Evolutionary conservation across 176 grass and related monocot species (phyloP).

Genomic region (Carex kokanica): DNA sequence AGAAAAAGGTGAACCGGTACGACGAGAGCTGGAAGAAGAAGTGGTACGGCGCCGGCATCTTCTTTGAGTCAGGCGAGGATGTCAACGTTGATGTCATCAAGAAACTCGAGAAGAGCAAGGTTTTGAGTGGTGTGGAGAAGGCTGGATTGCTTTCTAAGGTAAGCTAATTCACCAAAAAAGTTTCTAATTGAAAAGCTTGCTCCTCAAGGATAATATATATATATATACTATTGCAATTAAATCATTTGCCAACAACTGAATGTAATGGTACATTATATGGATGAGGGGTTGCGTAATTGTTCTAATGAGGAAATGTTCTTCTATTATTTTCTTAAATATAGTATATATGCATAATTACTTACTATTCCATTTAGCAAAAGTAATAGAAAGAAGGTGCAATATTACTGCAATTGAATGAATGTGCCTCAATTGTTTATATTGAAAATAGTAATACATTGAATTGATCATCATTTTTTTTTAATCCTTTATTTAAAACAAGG

Average conservation of each 20-base stretch:
- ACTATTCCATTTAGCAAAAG: neutral
- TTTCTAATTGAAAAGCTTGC: neutral
- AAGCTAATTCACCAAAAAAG: neutral
- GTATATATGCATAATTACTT: neutral
- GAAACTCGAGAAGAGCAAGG: conserved; percentile 85
- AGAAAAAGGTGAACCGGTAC: conserved; percentile 86
- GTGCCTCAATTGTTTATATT: neutral
- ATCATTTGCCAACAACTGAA: neutral
- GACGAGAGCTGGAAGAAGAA: conserved; percentile 87
- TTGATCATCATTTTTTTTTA: neutral
- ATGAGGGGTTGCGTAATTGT: neutral
- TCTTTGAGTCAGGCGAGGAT: conserved; percentile 85
- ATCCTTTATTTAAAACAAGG: conserved; percentile 32
- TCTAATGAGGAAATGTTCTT: neutral
- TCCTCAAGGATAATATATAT: no score
- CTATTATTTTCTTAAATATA: neutral
- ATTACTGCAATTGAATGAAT: neutral
- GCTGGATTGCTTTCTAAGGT: conserved; percentile 68
- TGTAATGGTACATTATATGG: neutral
- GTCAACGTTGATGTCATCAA: conserved; percentile 75
- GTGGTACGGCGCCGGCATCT: conserved; percentile 91
- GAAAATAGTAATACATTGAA: neutral
- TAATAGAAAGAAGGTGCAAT: neutral
- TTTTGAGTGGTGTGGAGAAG: conserved; percentile 87
- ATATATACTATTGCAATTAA: no score